These are phyloP conservation scores for Boehmeria nivea DNA, from an alignment of 306 rosid genomes.

Conservation along the genomic window DNA sequence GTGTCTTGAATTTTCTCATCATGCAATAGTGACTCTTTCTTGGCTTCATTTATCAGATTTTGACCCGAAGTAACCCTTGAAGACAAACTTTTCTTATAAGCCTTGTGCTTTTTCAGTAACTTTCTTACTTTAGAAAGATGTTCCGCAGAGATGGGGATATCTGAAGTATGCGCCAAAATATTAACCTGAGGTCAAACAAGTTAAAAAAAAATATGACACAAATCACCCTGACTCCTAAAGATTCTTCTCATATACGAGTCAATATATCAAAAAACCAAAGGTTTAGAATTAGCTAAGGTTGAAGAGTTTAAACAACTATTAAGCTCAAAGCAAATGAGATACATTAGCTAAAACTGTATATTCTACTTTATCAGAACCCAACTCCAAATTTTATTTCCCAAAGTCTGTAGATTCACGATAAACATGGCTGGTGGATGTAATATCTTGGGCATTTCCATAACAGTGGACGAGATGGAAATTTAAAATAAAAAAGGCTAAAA, in stretches of 20 bases:
- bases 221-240: conserved; percentile 10
- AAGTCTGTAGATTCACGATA: too few relatives aligned
- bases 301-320: neutral
- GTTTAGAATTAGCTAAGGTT: neutral
- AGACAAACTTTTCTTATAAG: conserved; percentile 40
- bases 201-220: conserved; percentile 15
- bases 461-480: too few relatives aligned
- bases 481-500: too few relatives aligned
- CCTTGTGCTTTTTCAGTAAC: conserved; percentile 66
- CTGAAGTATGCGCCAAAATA: conserved; percentile 73
- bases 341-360: conserved; percentile 5
- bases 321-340: too few relatives aligned
- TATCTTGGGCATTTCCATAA: too few relatives aligned
- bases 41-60: conserved; percentile 26
- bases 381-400: too few relatives aligned
- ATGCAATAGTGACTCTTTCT: conserved; percentile 31
- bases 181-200: conserved; percentile 61
- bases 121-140: conserved; percentile 62
- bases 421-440: too few relatives aligned
- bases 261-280: too few relatives aligned
- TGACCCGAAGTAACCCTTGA: conserved; percentile 37
- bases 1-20: conserved; percentile 33
- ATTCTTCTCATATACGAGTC: too few relatives aligned
- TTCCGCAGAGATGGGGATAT: conserved; percentile 63
- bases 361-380: too few relatives aligned